Evolutionary conservation across 2,329 filamentous ascomycete genomes (phyloP), one percentile per base, ranked within the genome.

Genomic region (Diaporthe ilicicola): DNA sequence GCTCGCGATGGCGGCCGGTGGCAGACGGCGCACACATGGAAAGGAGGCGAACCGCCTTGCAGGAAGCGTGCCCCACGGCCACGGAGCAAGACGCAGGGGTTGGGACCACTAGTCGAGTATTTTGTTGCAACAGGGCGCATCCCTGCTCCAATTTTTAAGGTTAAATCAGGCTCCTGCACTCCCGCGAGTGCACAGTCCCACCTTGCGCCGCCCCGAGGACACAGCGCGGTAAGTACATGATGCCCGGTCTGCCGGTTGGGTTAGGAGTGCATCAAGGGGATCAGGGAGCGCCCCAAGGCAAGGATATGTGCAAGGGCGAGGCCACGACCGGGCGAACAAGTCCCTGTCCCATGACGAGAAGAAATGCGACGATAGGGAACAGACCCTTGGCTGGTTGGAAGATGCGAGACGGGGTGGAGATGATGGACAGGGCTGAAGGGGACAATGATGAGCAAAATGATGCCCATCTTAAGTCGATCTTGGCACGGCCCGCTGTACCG

Each of bases 381-480:
- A 61, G 56, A 24, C 34, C n/a, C 54, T 22, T 15, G 54, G 19
- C 55, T 24, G 7, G 56, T 15, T 39, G 24, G 42, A 50, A n/a
- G 59, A 64, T 64, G 59, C 59, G 59, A 64, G 59, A 50, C 59
- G 59, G 59, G 59, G 42, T 50, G 59, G 59, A 55, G 50, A 65
- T 65, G 68, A 66, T 50, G 68, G 44, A 48, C 59, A 61, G 66
- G 53, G 59, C 59, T 64, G 59, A 56, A 68, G 34, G n/a, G 51
- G 48, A 34, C 39, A 70, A 44, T 55, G 59, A 65, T 70, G 37
- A 32, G 68, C 59, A 67, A 42, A 67, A 64, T 32, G 27, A 64
- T 42, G 55, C 27, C 48, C 55, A 69, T 72, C 64, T 62, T 51
- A 69, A 54, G 70, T 65, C 55, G 66, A 71, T 71, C 66, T 64